Evolutionary conservation across 2,329 filamentous ascomycete species (phyloP), one percentile per base, ranked within the genome.

Genomic region (Fusarium camptoceras): DNA sequence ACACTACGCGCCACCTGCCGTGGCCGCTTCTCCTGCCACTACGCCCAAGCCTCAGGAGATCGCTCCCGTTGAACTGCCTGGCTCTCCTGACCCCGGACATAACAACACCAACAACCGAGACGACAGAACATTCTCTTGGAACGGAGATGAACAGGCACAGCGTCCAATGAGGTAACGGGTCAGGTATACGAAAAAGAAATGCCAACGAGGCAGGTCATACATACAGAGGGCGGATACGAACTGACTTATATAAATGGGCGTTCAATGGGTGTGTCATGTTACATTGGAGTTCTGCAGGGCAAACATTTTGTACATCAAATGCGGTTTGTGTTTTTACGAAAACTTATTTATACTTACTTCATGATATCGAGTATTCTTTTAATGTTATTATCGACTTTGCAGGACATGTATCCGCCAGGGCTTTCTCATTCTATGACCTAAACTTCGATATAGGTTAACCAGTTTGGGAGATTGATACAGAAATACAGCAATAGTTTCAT

Each of bases 11-110:
- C 66, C 64, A n/a, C 70, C 66, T 20, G 53, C 61, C n/a, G 55
- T 64, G 16, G 53, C 62, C 20, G 64, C 71, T 28, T 70, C 63
- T 22, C 65, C 67, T 18, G 51, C 28, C 25, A 51, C 49, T 42
- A 62, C 68, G 7, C 72, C 73, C 8, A 75, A 69, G 41, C 74
- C 68, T 16, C 56, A 55, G 11, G 66, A 75, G 25, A 12, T 50
- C 15, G 56, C 73, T 5, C 74, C 73, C 0, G 78, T 77, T 2
- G 82, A 83, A 64, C 70, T 84, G 3, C 78, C 82, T 6, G 67
- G 75, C 2, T 78, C 75, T 10, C 51, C 62, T 2, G 75, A 77
- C 7, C 77, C 76, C 2, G 76, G 73, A 2, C 75, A 77, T 46
- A 70, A 64, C 42, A 63, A 55, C 42, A 63, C 20, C 46, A 67